phyloP scores from a whole-genome alignment of 306 rosid species.

The Castanea sativa region DNA sequence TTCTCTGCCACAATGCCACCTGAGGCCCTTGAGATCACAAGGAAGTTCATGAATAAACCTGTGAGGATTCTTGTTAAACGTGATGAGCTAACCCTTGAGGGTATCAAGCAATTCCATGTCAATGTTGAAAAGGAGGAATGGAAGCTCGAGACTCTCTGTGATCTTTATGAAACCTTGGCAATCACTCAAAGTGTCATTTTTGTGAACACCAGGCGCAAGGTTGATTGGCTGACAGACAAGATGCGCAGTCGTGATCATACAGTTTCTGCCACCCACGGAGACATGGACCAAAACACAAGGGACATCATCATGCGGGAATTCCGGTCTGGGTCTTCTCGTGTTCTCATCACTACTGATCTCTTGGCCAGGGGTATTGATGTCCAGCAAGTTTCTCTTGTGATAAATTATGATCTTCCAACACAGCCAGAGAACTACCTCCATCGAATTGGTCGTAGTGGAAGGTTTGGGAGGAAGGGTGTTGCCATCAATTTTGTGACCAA shows the following conservation, averaged over 20 bases:
- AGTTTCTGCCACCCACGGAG: conserved; percentile 73
- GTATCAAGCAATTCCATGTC: conserved; percentile 64
- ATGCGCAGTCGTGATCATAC: conserved; percentile 68
- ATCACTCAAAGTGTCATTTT: conserved; percentile 68
- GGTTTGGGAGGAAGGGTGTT: conserved; percentile 73
- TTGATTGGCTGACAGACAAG: conserved; percentile 69
- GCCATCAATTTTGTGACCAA: conserved; percentile 64
- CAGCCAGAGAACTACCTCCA: conserved; percentile 72
- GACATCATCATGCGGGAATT: conserved; percentile 79
- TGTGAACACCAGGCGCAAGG: conserved; percentile 71
- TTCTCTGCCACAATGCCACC: conserved; percentile 80
- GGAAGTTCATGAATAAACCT: conserved; percentile 72
- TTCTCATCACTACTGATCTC: conserved; percentile 66
- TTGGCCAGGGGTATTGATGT: conserved; percentile 74
- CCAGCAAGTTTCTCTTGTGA: conserved; percentile 68
- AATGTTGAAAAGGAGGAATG: conserved; percentile 65
- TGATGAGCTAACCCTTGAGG: conserved; percentile 68
- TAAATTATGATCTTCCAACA: conserved; percentile 68
- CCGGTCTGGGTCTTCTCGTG: conserved; percentile 75
- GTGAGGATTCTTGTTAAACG: conserved; percentile 65
- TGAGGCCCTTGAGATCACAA: conserved; percentile 73
- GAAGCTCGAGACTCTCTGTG: conserved; percentile 69
- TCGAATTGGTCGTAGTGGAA: conserved; percentile 72
- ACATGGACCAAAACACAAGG: conserved; percentile 78
- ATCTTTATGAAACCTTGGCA: conserved; percentile 63